A percentile compares a stretch with the other conserved stretches of the same genome.
phyloP scores from a whole-genome alignment of 306 rosid species.

The Morella rubra region DNA sequence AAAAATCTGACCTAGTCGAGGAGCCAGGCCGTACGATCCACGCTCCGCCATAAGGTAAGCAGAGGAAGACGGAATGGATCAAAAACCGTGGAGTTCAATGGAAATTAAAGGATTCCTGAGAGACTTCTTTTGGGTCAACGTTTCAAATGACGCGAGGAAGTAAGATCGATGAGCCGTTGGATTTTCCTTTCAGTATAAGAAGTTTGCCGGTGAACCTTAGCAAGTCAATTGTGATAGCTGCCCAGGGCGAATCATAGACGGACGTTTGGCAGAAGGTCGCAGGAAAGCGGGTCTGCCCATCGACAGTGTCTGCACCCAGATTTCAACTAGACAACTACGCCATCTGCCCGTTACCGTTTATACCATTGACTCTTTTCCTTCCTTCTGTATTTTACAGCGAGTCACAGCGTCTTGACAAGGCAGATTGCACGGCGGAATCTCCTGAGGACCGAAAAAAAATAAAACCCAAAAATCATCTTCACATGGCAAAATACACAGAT shows the following conservation, averaged over 20 bases:
- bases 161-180: no score
- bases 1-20: constrained; percentile 71
- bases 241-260: neutral
- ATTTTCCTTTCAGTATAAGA: no score
- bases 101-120: neutral
- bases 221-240: neutral
- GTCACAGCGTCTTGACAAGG: no score
- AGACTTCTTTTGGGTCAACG: neutral
- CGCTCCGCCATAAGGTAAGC: constrained; percentile 59
- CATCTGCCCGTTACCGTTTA: no score
- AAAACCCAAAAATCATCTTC: no score
- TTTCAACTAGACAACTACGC: no score
- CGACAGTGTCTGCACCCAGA: no score
- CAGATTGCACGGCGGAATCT: no score
- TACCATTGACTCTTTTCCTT: no score
- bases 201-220: neutral
- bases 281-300: neutral
- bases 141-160: neutral
- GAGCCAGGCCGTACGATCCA: constrained; percentile 58
- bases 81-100: neutral
- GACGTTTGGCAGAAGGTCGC: neutral
- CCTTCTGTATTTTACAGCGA: no score
- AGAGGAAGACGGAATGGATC: constrained; percentile 1
- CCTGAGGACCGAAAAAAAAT: no score
- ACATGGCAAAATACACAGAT: no score